Evolutionary conservation across 108 stramenopile genomes (phyloP).

Genomic region (Skeletonema marinoi): DNA sequence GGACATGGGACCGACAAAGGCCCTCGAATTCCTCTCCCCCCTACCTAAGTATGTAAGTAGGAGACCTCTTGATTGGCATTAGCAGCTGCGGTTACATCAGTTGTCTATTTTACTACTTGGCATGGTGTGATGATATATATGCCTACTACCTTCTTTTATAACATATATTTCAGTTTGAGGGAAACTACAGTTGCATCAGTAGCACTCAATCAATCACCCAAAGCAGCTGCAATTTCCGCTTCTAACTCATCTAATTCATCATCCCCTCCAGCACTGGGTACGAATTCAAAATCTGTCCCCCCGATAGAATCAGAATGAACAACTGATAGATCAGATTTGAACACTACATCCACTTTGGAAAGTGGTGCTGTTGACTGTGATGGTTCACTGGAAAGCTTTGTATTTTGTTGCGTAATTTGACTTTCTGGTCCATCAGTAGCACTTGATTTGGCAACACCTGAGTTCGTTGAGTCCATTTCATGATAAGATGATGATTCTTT

Average conservation of each 20-base stretch:
- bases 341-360: slow-evolving; percentile 15
- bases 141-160: no score
- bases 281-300: slow-evolving; percentile 48
- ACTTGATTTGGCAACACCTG: neutral
- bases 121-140: no score
- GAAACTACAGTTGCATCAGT: neutral
- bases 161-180: no score
- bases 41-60: no score
- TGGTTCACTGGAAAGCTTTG: slow-evolving; percentile 9
- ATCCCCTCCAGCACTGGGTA: slow-evolving; percentile 18
- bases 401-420: slow-evolving; percentile 3
- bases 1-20: no score
- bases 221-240: slow-evolving; percentile 84
- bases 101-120: no score
- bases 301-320: slow-evolving; percentile 41
- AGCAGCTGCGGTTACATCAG: no score
- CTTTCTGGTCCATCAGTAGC: neutral
- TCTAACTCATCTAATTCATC: slow-evolving; percentile 81
- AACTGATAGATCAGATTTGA: slow-evolving; percentile 2
- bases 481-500: slow-evolving; percentile 1
- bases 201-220: slow-evolving; percentile 66
- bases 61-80: no score
- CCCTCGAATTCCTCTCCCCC: no score
- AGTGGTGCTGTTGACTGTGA: slow-evolving; percentile 11
- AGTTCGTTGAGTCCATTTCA: neutral